These are phyloP conservation scores for Xeromyces bisporus DNA, from an alignment of 495 filamentous ascomycete genomes.

Conservation along the genomic window DNA sequence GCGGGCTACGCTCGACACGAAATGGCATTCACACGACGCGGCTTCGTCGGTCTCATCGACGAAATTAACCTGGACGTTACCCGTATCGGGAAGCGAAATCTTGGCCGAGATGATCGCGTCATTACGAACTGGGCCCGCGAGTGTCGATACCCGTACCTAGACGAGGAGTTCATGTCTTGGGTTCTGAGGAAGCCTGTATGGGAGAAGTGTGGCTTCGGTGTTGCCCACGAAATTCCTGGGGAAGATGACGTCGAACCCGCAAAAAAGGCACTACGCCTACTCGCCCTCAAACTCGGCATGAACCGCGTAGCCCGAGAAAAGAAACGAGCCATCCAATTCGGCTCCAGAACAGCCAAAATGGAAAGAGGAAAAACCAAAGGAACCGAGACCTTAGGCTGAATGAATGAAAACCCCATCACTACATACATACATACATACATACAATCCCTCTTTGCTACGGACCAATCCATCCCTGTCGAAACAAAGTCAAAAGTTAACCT, in stretches of 20 bases:
- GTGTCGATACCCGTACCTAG: constrained; percentile 79
- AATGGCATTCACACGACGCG: constrained; percentile 48
- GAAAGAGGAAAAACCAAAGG: constrained; percentile 56
- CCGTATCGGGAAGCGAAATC: constrained; percentile 78
- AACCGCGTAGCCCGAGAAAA: constrained; percentile 55
- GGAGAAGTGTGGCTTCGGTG: constrained; percentile 71
- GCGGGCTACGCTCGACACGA: constrained; percentile 81
- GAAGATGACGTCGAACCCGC: constrained; percentile 43
- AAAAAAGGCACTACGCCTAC: constrained; percentile 64
- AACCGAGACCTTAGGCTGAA: constrained; percentile 34
- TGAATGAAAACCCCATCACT: not conserved
- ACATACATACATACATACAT: constrained; percentile 1
- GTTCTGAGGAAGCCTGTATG: constrained; percentile 54
- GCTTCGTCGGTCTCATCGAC: constrained; percentile 54
- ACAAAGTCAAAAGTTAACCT: too few relatives aligned
- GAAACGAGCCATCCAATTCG: constrained; percentile 88
- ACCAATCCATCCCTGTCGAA: too few relatives aligned
- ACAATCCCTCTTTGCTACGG: not conserved
- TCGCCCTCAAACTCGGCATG: constrained; percentile 65
- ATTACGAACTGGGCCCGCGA: constrained; percentile 84
- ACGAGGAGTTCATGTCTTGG: constrained; percentile 72
- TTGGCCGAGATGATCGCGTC: constrained; percentile 84
- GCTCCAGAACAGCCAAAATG: constrained; percentile 74
- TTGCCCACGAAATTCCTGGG: constrained; percentile 3
- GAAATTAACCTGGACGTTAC: constrained; percentile 78